Evolutionary conservation across 352 stramenopile genomes (phyloP).

Genomic region (Pythium rhizo-oryzae): DNA sequence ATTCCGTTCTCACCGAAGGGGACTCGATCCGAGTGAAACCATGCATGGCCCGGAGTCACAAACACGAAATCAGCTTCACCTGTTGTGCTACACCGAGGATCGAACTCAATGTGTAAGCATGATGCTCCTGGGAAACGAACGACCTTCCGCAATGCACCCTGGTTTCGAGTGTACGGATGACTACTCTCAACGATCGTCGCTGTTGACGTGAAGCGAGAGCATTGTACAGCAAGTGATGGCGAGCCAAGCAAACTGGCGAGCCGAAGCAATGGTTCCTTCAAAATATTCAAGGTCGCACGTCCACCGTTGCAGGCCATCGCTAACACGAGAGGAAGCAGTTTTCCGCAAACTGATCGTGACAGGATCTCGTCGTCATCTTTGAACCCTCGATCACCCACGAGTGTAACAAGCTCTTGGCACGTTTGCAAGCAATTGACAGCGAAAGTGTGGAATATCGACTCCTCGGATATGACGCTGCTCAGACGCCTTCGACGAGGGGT

Average conservation of each 20-base stretch:
- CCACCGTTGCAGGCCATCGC: conserved; percentile 24
- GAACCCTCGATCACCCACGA: background rate
- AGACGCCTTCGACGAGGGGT: conserved; percentile 6
- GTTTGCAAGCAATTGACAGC: conserved; percentile 41
- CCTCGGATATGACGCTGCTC: conserved; percentile 3
- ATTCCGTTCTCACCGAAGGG: conserved; percentile 60
- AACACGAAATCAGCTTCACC: conserved; percentile 69
- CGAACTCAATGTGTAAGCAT: conserved; percentile 70
- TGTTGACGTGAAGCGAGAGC: background rate
- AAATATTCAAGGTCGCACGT: background rate
- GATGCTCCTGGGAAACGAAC: conserved; percentile 56
- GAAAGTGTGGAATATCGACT: conserved; percentile 51
- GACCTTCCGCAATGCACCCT: conserved; percentile 61
- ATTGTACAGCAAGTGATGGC: background rate
- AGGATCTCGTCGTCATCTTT: background rate
- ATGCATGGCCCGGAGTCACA: conserved; percentile 57
- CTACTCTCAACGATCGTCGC: conserved; percentile 56
- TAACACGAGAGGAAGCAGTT: conserved; percentile 25
- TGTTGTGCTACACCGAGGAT: conserved; percentile 57
- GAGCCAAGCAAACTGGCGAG: background rate
- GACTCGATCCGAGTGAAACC: conserved; percentile 61
- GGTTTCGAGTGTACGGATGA: conserved; percentile 66
- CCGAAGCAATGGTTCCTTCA: conserved; percentile 19
- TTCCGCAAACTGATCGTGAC: conserved; percentile 19
- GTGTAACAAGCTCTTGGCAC: conserved; percentile 17